phyloP scores from a whole-genome alignment of 1,284 basidiomycete genomes.

The Fomitopsis betulina region DNA sequence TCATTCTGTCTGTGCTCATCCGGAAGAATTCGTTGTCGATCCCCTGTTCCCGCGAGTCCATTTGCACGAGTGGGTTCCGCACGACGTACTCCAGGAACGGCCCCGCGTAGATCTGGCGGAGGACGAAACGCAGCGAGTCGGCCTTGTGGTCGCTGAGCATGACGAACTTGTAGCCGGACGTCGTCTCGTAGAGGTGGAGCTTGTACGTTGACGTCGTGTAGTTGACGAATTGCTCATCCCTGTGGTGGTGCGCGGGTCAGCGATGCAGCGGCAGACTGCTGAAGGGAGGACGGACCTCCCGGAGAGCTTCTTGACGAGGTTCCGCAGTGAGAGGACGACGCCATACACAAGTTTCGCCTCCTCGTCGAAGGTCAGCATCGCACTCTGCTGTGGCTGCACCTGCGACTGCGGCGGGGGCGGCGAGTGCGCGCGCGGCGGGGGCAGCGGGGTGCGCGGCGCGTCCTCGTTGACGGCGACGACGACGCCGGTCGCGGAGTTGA shows the following conservation, averaged over 20 bases:
- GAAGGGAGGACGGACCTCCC: conserved; percentile 54
- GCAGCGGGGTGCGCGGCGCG: conserved; percentile 29
- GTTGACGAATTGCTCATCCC: conserved; percentile 87
- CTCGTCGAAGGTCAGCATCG: conserved; percentile 89
- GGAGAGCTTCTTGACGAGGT: conserved; percentile 94
- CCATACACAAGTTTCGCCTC: conserved; percentile 98
- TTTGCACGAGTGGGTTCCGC: conserved; percentile 80
- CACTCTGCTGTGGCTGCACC: conserved; percentile 22
- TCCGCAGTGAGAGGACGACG: conserved; percentile 86
- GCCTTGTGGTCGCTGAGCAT: conserved; percentile 86
- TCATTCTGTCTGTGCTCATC: conserved; percentile 73
- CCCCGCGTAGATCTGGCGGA: conserved; percentile 89
- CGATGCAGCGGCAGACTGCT: not conserved
- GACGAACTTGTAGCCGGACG: conserved; percentile 93
- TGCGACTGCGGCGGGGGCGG: conserved; percentile 25
- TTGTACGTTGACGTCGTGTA: conserved; percentile 93
- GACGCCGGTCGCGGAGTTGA: conserved; percentile 56
- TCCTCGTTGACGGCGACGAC: conserved; percentile 64
- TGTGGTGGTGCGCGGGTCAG: conserved; percentile 27
- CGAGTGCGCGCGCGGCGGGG: conserved; percentile 31
- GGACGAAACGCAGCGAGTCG: conserved; percentile 78
- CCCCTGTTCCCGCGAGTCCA: conserved; percentile 78
- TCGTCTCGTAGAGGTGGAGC: conserved; percentile 89
- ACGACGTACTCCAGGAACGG: conserved; percentile 94
- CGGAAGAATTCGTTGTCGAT: conserved; percentile 93